These are phyloP conservation scores for Fraxinus floribunda DNA, from an alignment of 305 asterid species.

Conservation along the genomic window DNA sequence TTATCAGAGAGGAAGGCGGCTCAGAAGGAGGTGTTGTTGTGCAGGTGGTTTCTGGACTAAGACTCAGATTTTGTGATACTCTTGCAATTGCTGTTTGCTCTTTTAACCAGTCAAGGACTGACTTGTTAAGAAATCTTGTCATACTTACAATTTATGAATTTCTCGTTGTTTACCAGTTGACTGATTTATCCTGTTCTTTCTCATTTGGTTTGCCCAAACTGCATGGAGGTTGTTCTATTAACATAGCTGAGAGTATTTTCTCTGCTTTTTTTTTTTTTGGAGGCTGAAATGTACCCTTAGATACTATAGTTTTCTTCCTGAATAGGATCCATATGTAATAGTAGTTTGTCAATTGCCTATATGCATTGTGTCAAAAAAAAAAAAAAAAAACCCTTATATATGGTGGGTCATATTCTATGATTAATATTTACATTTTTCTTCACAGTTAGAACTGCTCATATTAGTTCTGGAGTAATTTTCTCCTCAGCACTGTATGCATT, in stretches of 20 bases:
- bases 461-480: conserved; percentile 10
- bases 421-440: neutral
- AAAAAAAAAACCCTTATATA: neutral
- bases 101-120: neutral
- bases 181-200: neutral
- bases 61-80: neutral
- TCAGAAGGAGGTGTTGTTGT: conserved; percentile 98
- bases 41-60: conserved; percentile 52
- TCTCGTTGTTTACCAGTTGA: neutral
- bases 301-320: neutral
- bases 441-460: conserved; percentile 2
- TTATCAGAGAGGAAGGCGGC: conserved; percentile 89
- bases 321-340: neutral
- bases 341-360: neutral
- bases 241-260: neutral
- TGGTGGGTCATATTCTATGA: conserved; percentile 1
- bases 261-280: neutral
- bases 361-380: neutral
- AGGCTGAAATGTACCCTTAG: neutral
- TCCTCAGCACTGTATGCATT: conserved; percentile 2
- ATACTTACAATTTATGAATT: neutral
- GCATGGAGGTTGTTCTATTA: neutral
- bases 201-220: neutral
- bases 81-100: neutral
- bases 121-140: neutral